A percentile compares a stretch with the other conserved stretches of the same genome.
Conservation (phyloP, 2,329 filamentous ascomycete species). For the Iodosphaeria phyllophila region DNA sequence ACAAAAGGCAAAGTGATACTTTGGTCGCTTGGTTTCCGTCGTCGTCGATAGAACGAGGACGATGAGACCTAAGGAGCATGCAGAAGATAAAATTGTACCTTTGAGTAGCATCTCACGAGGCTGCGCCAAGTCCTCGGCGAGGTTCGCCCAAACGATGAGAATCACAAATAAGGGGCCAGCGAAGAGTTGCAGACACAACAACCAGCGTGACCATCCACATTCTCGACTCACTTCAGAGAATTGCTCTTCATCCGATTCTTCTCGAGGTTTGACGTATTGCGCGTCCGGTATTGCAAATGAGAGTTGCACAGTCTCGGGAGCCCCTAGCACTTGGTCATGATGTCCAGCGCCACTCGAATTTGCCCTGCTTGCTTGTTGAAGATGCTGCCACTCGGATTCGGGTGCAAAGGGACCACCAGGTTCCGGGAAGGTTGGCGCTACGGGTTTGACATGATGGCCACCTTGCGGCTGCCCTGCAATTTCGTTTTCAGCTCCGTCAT, state of each 20-base stretch:
- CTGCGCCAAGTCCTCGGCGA: slow-evolving; percentile 35
- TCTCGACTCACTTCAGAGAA: slow-evolving; percentile 16
- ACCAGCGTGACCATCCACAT: slow-evolving; percentile 76
- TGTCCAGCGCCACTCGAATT: neutral
- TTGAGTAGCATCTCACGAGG: slow-evolving; percentile 31
- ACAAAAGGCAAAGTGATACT: slow-evolving; percentile 62
- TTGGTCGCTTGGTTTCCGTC: slow-evolving; percentile 44
- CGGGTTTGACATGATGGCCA: slow-evolving; percentile 12
- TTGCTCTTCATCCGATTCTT: slow-evolving; percentile 10
- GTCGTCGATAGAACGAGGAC: slow-evolving; percentile 50
- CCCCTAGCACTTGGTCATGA: neutral
- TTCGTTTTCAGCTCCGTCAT: slow-evolving; percentile 22
- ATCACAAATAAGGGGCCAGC: slow-evolving; percentile 72
- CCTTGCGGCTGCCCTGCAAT: slow-evolving; percentile 12
- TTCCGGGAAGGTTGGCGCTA: slow-evolving; percentile 18
- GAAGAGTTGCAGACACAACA: slow-evolving; percentile 70
- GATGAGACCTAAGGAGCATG: slow-evolving; percentile 50
- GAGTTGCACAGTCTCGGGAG: slow-evolving; percentile 1
- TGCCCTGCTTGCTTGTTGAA: slow-evolving; percentile 3
- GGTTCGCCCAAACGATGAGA: slow-evolving; percentile 56
- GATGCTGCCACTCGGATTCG: slow-evolving; percentile 37
- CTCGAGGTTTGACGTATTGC: slow-evolving; percentile 7
- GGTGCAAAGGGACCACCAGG: slow-evolving; percentile 14
- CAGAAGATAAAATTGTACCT: slow-evolving; percentile 43
- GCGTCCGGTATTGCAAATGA: slow-evolving; percentile 2